Percentiles rank a stretch among this genome's conserved stretches.
Conservation (phyloP, 768 basidiomycete species). For the Suillus subluteus region DNA sequence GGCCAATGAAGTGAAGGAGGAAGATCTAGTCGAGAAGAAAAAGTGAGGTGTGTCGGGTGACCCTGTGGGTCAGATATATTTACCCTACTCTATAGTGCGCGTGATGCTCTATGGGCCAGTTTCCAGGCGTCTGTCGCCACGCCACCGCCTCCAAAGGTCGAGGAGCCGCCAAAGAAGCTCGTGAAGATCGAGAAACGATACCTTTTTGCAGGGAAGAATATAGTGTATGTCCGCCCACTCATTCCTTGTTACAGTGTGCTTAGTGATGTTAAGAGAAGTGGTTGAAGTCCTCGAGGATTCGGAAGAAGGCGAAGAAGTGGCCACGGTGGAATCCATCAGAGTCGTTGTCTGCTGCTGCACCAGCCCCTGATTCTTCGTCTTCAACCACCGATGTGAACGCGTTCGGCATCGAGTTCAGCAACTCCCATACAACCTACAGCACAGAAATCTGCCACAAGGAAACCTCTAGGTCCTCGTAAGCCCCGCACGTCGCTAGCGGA, state of each 20-base stretch:
- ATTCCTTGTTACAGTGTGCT: constrained; percentile 5
- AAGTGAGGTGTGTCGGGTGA: constrained; percentile 37
- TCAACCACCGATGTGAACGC: neutral
- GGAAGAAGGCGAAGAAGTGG: constrained; percentile 77
- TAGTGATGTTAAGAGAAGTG: constrained; percentile 57
- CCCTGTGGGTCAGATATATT: constrained; percentile 11
- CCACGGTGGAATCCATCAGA: constrained; percentile 47
- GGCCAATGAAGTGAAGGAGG: constrained; percentile 28
- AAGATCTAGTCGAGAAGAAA: constrained; percentile 48
- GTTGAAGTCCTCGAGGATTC: constrained; percentile 75
- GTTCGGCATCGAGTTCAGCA: neutral
- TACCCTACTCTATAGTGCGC: constrained; percentile 43
- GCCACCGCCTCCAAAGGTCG: constrained; percentile 24
- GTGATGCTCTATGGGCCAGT: constrained; percentile 65
- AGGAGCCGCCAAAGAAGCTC: constrained; percentile 37
- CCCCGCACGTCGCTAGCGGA: constrained; percentile 59
- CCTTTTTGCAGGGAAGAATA: constrained; percentile 76
- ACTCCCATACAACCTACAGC: neutral
- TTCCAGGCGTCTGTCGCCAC: constrained; percentile 67
- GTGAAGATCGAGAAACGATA: constrained; percentile 74
- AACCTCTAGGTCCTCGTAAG: constrained; percentile 69
- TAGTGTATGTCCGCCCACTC: constrained; percentile 53
- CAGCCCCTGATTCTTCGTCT: constrained; percentile 14
- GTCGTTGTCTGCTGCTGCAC: constrained; percentile 7
- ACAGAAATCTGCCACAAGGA: constrained; percentile 22